Base-by-base conservation (phyloP, 257 asterid species). In the Perilla frutescens region DNA sequence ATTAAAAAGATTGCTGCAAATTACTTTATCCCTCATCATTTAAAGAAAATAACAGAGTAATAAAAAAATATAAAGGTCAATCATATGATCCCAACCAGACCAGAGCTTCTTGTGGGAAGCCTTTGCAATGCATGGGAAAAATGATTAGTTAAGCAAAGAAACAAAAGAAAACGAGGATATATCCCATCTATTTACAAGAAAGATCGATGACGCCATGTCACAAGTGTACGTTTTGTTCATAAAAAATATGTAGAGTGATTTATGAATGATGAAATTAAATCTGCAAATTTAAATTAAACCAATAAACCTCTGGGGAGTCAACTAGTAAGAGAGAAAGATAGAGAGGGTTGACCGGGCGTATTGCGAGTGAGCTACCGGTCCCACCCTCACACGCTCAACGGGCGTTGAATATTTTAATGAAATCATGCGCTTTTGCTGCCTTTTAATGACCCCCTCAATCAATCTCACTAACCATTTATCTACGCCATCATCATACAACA, bases 311-410 rank as follows among this genome's bases (percentile, higher is more conserved):
- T 0, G 1, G 26, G 57, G 64, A 26, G 63, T 62, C 68, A 62
- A 62, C 14, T 59, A 14, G 41, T 12, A 48, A 29, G 55, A 31
- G 68, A 20, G 56, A 20, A 1, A 20, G 26, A 20, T n/a, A 11
- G 68, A 3, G 40, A 56, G 79, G 39, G 90, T 89, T 91, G 97
- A 91, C 96, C 92, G 70, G 89, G 96, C 77, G 70, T 84, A 81
- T 86, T 82, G 89, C 76, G 97, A 84, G 96, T 91, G 96, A 87
- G 84, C 87, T 82, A 91, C 94, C 96, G 76, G 89, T 90, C 84
- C 77, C 75, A 20, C 75, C 69, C 80, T 91, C 98, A 93, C 98
- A 89, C 98, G 85, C 92, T 77, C 88, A 77, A 86, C 71, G 82
- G 59, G 88, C 88, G 96, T 93, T 93, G 97, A 93, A 93, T 91